Conservation (phyloP, 805 yeast species). For the Saturnispora kantuleensis region DNA sequence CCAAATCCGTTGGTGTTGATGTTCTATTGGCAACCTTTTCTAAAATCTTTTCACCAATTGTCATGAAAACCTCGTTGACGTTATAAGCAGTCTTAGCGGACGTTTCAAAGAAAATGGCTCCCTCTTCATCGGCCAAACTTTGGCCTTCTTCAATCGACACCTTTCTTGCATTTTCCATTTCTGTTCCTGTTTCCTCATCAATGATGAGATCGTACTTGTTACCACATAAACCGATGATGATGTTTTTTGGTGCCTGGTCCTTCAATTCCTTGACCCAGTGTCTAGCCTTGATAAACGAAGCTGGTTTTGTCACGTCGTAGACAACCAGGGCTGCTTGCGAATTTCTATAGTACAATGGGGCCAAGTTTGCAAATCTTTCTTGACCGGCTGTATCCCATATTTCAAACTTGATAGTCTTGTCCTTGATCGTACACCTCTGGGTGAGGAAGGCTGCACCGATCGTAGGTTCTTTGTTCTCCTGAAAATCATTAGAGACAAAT, state of each 20-base stretch:
- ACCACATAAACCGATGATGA: conserved; percentile 88
- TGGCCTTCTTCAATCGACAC: conserved; percentile 83
- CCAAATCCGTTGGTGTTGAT: conserved; percentile 1
- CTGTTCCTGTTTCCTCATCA: conserved; percentile 34
- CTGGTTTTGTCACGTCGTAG: conserved; percentile 90
- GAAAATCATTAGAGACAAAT: conserved; percentile 90
- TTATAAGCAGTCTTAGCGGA: conserved; percentile 86
- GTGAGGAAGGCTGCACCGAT: conserved; percentile 97
- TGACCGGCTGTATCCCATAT: conserved; percentile 99
- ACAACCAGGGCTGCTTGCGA: conserved; percentile 97
- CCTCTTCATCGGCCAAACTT: conserved; percentile 84
- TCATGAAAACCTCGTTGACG: conserved; percentile 84
- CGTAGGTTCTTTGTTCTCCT: conserved; percentile 95
- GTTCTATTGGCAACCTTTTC: conserved; percentile 16
- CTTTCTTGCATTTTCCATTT: conserved; percentile 51
- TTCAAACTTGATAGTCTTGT: conserved; percentile 80
- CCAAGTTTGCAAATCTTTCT: conserved; percentile 90
- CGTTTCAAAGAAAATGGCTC: conserved; percentile 83
- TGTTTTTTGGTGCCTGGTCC: conserved; percentile 89
- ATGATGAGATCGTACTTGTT: conserved; percentile 79
- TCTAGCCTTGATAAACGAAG: conserved; percentile 89
- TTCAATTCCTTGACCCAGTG: conserved; percentile 97
- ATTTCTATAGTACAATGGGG: conserved; percentile 95
- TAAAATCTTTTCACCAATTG: conserved; percentile 83
- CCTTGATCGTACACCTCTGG: conserved; percentile 82